Percentiles rank a stretch among this genome's conserved stretches.
Conservation (phyloP, 345 rosid genomes). For the Eucalyptus coolabah region DNA sequence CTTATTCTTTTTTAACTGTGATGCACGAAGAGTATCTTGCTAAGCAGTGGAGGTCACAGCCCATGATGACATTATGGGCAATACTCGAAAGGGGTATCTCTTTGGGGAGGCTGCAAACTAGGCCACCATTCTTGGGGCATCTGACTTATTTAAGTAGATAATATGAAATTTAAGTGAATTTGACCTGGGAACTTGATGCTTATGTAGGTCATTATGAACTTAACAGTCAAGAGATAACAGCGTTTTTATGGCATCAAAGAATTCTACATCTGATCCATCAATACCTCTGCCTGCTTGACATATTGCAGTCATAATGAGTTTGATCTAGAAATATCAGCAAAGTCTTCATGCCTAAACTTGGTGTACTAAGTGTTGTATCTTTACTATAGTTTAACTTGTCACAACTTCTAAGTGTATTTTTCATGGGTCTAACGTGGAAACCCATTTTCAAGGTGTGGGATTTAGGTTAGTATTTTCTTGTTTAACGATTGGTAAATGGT, state of each 20-base stretch:
- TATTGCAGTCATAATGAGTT: neutral
- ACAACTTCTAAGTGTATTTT: neutral
- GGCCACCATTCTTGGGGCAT: neutral
- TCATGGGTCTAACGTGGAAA: neutral
- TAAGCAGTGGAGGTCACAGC: neutral
- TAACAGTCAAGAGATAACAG: neutral
- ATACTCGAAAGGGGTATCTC: neutral
- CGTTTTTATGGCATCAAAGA: neutral
- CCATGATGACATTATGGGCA: neutral
- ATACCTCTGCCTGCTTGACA: neutral
- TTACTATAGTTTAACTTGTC: neutral
- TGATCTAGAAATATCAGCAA: neutral
- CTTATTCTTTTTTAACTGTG: neutral
- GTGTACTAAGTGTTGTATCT: neutral
- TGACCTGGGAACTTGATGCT: neutral
- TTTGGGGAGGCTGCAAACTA: neutral
- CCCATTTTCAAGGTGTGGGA: neutral
- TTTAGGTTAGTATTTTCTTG: neutral
- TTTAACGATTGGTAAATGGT: neutral
- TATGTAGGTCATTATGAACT: neutral
- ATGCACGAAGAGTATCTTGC: neutral
- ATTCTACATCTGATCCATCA: neutral
- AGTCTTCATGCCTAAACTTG: neutral
- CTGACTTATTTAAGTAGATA: neutral
- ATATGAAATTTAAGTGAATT: neutral